Base-by-base conservation (phyloP, 2,329 filamentous ascomycete genomes). In the Penicillium sp. region DNA sequence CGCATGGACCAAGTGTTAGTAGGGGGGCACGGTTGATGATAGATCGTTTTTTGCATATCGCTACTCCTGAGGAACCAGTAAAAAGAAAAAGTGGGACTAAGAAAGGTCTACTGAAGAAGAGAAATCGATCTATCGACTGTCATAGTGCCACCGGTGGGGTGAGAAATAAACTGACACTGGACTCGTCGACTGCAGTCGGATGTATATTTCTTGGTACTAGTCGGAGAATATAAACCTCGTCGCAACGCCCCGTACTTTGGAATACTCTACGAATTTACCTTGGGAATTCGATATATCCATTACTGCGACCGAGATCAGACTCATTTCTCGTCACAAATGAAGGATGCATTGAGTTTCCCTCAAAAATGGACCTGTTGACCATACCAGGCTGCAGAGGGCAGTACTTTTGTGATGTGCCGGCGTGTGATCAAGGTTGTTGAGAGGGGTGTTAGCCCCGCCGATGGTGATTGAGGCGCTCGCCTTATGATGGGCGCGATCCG, bases 361-460 rank as follows among this genome's bases (percentile, higher is more conserved):
- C 19, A 24, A 40, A n/a, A 40, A 14, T 24, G 11, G 37, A 24
- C 37, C 19, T 23, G 37, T 14, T 24, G n/a, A 19, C 9, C 37
- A 14, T 24, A n/a, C 19, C 37, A n/a, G 16, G 19, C 11, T n/a
- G 14, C n/a, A 43, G 3, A 14, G 14, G 42, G 28, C n/a, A 14
- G 40, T 43, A 43, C 40, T 43, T 43, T 43, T n/a, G 24, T 23
- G 37, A 14, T 14, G 19, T 1, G 16, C 16, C 16, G 34, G 8
- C 40, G 23, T 28, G 40, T 43, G 40, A 28, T 43, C 39, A 43
- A 43, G 40, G 40, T 42, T 43, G 24, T 43, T 43, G 37, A 40
- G 37, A 24, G 37, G 34, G 18, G 21, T 26, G 19, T 23, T 18
- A 29, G 23, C 40, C 40, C 40, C 40, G 40, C 40, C 11, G 23